Evolutionary conservation across 768 basidiomycete genomes (phyloP).

Genomic region (Hypholoma fasciculare): DNA sequence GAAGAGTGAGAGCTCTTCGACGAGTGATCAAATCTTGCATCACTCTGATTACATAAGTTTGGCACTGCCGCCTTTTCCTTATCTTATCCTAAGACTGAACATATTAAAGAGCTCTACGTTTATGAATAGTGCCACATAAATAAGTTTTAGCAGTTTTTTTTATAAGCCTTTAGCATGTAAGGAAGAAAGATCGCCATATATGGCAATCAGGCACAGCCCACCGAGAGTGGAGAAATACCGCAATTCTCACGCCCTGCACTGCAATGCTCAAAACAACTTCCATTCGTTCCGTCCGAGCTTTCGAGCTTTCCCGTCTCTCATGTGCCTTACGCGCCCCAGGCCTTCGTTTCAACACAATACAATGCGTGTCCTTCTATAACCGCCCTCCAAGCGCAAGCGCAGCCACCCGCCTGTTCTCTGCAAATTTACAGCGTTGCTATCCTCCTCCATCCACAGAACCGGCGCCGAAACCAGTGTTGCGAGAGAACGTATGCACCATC

Average conservation of each 20-base stretch:
- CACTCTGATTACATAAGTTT: no score
- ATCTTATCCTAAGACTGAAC: no score
- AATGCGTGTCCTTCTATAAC: neutral
- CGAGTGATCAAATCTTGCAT: no score
- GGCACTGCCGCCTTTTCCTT: no score
- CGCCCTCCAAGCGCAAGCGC: neutral
- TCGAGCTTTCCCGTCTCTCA: slow-evolving; percentile 10
- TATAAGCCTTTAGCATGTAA: neutral
- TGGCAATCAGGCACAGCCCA: neutral
- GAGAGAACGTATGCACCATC: slow-evolving; percentile 92
- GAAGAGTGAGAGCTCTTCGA: no score
- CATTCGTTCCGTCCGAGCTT: slow-evolving; percentile 19
- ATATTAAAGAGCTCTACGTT: no score
- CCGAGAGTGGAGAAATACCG: neutral
- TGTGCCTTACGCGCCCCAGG: neutral
- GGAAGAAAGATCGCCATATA: slow-evolving; percentile 5
- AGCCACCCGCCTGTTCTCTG: slow-evolving; percentile 16
- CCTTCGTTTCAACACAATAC: neutral
- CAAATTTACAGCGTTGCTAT: slow-evolving; percentile 16
- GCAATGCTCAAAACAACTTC: slow-evolving; percentile 21
- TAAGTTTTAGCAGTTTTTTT: no score
- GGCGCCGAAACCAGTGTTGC: slow-evolving; percentile 28
- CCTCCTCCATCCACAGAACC: slow-evolving; percentile 1
- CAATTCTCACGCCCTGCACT: slow-evolving; percentile 14
- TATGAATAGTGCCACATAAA: no score